Base-by-base conservation (phyloP, 495 filamentous ascomycete genomes). In the Aspergillus kassunensis region DNA sequence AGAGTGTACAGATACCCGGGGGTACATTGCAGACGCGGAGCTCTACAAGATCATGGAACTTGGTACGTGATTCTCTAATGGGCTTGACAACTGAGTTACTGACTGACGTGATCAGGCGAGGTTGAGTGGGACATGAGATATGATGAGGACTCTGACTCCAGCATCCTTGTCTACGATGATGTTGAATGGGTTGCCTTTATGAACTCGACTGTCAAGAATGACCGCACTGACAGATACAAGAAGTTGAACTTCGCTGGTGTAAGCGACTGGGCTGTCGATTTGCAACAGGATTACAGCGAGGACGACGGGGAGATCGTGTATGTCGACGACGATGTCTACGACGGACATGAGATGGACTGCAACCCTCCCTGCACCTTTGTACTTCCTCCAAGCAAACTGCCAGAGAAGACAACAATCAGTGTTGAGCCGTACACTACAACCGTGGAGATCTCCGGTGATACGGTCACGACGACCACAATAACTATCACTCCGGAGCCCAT, bases 11-110 rank as follows among this genome's bases (percentile, higher is more conserved):
- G 20, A 57, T 2, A 63, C 59, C 13, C 45, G 48, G 9, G 66
- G 66, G 1, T 63, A 61, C 27, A 51, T 66, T 21, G 49, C 63
- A 13, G 52, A 59, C 23, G 59, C 64, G 51, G 35, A 42, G 19
- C n/a, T 47, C 35, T n/a, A 39, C 43, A 21, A 45, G 43, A 41
- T 53, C 18, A 31, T 54, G 12, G 3, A 16, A 10, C 13, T 15
- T 1, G 27, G 33, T 20, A 9, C n/a, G 10, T 1, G 20, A 13
- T 3, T 30, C 15, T 6, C n/a, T 24, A 8, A n/a, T 11, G 2
- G 39, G 9, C 36, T 4, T n/a, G 12, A 40, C 15, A 19, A 16
- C 36, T 40, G n/a, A n/a, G n/a, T 27, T 27, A 9, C 24, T 27
- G 4, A 27, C 24, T 27, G 24, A 27, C 9, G n/a, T n/a, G n/a